phyloP scores from a whole-genome alignment of 345 rosid species.

The Salix dunnii region DNA sequence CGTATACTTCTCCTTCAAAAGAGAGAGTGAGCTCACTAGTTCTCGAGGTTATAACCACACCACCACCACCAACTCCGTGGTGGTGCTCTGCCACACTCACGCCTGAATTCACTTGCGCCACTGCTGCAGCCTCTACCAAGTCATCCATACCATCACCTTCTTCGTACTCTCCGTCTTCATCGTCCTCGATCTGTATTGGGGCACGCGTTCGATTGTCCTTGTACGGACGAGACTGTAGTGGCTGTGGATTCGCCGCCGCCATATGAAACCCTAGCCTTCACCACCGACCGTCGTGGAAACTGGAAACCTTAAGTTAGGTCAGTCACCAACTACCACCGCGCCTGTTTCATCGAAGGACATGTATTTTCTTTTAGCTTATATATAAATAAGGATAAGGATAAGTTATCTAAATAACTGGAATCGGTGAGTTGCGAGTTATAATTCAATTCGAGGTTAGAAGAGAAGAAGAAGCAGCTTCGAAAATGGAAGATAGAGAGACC shows the following conservation, averaged over 20 bases:
- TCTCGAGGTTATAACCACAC: constrained; percentile 40
- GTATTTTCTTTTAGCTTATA: neutral
- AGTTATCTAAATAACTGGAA: constrained; percentile 4
- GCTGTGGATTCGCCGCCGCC: constrained; percentile 58
- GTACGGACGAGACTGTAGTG: constrained; percentile 45
- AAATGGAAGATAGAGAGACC: constrained; percentile 14
- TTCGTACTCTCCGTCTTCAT: constrained; percentile 45
- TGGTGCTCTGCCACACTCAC: constrained; percentile 40
- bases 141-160: constrained; percentile 46
- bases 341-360: constrained; percentile 32
- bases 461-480: constrained; percentile 15
- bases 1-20: constrained; percentile 72
- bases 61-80: constrained; percentile 14
- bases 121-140: constrained; percentile 25
- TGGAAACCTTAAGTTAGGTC: constrained; percentile 3
- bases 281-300: constrained; percentile 12
- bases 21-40: constrained; percentile 69
- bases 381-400: no score
- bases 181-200: constrained; percentile 43
- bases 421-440: neutral
- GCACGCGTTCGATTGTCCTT: constrained; percentile 26
- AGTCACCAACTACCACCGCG: neutral
- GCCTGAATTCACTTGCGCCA: constrained; percentile 29
- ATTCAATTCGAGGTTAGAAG: neutral
- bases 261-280: constrained; percentile 18